A percentile compares a stretch with the other conserved stretches of the same genome.
These are phyloP conservation scores for Candida sphagnicola DNA, from an alignment of 805 yeast species.

Conservation along the genomic window DNA sequence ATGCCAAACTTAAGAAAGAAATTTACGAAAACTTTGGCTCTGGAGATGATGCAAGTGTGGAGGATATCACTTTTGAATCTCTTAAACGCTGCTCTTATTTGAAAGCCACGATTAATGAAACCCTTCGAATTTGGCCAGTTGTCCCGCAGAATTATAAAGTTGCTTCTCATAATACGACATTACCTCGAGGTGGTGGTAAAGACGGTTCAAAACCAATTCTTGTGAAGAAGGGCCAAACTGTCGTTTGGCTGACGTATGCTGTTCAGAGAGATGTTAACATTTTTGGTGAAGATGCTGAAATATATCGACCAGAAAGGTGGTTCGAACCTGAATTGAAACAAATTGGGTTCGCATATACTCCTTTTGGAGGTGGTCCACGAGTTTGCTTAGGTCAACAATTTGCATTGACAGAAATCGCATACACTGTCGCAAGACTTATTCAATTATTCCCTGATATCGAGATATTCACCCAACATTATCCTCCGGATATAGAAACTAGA, in stretches of 20 bases:
- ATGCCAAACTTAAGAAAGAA: slow-evolving; percentile 23
- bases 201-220: slow-evolving; percentile 35
- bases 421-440: slow-evolving; percentile 34
- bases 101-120: slow-evolving; percentile 28
- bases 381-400: slow-evolving; percentile 55
- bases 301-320: slow-evolving; percentile 50
- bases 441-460: slow-evolving; percentile 21
- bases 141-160: slow-evolving; percentile 32
- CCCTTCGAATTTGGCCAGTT: slow-evolving; percentile 31
- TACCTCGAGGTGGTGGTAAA: slow-evolving; percentile 36
- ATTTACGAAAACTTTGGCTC: slow-evolving; percentile 22
- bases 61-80: slow-evolving; percentile 27
- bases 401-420: slow-evolving; percentile 50
- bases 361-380: slow-evolving; percentile 55
- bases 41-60: slow-evolving; percentile 19
- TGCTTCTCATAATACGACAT: slow-evolving; percentile 27
- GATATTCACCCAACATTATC: not conserved
- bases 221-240: slow-evolving; percentile 40
- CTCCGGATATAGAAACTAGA: not conserved
- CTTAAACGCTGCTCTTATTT: slow-evolving; percentile 32
- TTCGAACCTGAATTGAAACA: slow-evolving; percentile 24
- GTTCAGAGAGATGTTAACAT: slow-evolving; percentile 38
- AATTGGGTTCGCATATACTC: slow-evolving; percentile 46
- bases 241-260: slow-evolving; percentile 34
- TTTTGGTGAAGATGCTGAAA: slow-evolving; percentile 45